Base-by-base conservation (phyloP, 805 yeast genomes). In the Ogataea methylovora region DNA sequence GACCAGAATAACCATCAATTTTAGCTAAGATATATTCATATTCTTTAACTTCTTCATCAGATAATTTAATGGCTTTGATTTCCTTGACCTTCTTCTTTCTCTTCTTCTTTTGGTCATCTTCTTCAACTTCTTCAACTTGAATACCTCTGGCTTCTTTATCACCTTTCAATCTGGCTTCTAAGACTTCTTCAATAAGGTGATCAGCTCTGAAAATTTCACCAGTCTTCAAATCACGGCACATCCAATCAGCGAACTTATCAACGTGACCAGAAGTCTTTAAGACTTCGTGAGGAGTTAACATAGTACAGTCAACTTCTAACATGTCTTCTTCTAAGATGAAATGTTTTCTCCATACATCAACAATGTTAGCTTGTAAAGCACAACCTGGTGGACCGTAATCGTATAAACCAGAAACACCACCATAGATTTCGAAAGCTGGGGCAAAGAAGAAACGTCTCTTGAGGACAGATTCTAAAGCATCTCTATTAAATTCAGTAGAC, bases 361-460 rank as follows among this genome's bases (percentile, higher is more conserved):
- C 69, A 42, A 92, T 73, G 61, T 92, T 90, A 52, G 97, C 95
- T 69, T 90, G 97, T 64, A 92, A 76, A 10, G 97, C 94, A 69
- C 97, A 90, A 43, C 98, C 98, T 59, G 98, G 97, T 43, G 99
- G 99, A 67, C 99, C 99, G 58, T 88, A 92, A 61, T 92, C 99
- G 61, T 85, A 92, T 39, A 92, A 71, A 46, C 99, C 99, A 32
- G 96, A 84, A 30, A 92, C 97, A 61, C 98, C 98, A 48, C 98
- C 98, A 60, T 92, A 92, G 44, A 90, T 76, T 58, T 92, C 98
- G 53, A 92, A 92, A 24, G 97, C 80, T 45, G 99, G 99, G 13
- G 97, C 96, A 59, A 76, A 94, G 65, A 92, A 92, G 69, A 92
- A 92, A 58, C 99, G 78, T 61, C 97, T 81, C 63, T 90, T 92